A percentile compares a stretch with the other conserved stretches of the same genome.
Evolutionary conservation across 164 flowering plant species (phyloP).

Genomic region (Taxillus chinensis): DNA sequence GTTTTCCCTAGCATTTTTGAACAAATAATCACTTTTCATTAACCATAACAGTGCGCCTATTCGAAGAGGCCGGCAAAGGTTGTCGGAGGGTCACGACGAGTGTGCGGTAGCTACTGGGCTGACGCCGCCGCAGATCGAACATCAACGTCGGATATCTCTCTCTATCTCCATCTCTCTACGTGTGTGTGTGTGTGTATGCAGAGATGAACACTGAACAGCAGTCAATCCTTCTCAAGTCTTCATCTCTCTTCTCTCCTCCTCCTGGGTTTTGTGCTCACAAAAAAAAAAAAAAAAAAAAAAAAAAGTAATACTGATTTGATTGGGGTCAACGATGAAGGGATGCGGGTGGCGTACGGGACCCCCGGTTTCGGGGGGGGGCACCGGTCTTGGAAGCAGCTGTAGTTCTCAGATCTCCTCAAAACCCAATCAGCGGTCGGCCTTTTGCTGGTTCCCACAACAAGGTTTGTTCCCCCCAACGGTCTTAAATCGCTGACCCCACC

Average conservation of each 20-base stretch:
- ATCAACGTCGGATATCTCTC: not conserved
- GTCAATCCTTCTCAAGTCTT: conserved; percentile 32
- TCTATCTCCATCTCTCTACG: not conserved
- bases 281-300: too few relatives aligned
- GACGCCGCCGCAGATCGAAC: too few relatives aligned
- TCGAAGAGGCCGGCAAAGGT: too few relatives aligned
- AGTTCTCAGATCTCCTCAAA: conserved; percentile 62
- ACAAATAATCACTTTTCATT: too few relatives aligned
- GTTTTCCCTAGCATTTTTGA: too few relatives aligned
- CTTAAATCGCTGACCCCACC: conserved; percentile 71
- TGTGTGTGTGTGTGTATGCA: too few relatives aligned
- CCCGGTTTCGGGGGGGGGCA: conserved; percentile 87
- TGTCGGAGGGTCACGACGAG: too few relatives aligned
- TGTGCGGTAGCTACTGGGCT: too few relatives aligned
- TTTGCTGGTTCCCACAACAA: conserved; percentile 91
- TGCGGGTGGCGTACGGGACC: conserved; percentile 77
- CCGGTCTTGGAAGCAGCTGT: conserved; percentile 63
- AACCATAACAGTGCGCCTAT: too few relatives aligned
- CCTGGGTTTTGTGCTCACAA: too few relatives aligned
- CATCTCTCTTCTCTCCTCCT: conserved; percentile 49
- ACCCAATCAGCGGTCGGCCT: conserved; percentile 57
- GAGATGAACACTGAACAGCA: conserved; percentile 46
- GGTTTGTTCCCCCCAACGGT: conserved; percentile 65
- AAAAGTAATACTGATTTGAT: too few relatives aligned
- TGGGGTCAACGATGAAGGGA: too few relatives aligned